Evolutionary conservation across 202 grass and related monocot genomes (phyloP).

Genomic region (Carex sylvatica): DNA sequence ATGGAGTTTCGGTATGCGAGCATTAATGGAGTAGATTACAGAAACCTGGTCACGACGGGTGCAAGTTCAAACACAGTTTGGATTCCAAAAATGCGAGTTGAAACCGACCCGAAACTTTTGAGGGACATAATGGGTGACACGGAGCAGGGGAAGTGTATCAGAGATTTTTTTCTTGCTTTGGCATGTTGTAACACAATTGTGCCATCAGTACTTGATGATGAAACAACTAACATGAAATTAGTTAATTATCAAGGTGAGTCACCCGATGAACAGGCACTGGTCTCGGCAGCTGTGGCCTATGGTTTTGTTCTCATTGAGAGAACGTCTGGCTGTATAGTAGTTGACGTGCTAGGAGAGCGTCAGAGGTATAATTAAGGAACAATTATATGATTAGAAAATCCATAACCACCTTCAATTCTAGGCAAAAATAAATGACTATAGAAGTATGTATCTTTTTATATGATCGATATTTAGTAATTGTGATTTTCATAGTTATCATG

Average conservation of each 20-base stretch:
- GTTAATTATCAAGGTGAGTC: slow-evolving; percentile 93
- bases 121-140: slow-evolving; percentile 40
- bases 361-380: slow-evolving; percentile 58
- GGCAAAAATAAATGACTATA: neutral
- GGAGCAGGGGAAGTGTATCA: slow-evolving; percentile 32
- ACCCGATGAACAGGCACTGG: slow-evolving; percentile 90
- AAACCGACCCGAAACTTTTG: slow-evolving; percentile 47
- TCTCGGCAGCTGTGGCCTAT: slow-evolving; percentile 68
- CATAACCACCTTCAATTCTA: neutral
- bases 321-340: slow-evolving; percentile 68
- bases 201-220: slow-evolving; percentile 41
- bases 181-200: slow-evolving; percentile 92
- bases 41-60: slow-evolving; percentile 33
- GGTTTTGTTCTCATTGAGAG: slow-evolving; percentile 78
- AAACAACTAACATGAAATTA: slow-evolving; percentile 43
- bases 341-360: slow-evolving; percentile 72
- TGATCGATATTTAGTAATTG: neutral
- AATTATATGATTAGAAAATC: neutral
- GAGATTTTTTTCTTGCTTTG: slow-evolving; percentile 73
- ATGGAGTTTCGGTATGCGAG: slow-evolving; percentile 79
- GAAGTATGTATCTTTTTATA: neutral
- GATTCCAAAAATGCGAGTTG: slow-evolving; percentile 53
- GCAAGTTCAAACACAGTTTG: slow-evolving; percentile 35
- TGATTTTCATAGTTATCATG: neutral
- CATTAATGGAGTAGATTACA: slow-evolving; percentile 70